Conservation (phyloP, 2,329 filamentous ascomycete genomes). For the Colletotrichum chrysophilum region DNA sequence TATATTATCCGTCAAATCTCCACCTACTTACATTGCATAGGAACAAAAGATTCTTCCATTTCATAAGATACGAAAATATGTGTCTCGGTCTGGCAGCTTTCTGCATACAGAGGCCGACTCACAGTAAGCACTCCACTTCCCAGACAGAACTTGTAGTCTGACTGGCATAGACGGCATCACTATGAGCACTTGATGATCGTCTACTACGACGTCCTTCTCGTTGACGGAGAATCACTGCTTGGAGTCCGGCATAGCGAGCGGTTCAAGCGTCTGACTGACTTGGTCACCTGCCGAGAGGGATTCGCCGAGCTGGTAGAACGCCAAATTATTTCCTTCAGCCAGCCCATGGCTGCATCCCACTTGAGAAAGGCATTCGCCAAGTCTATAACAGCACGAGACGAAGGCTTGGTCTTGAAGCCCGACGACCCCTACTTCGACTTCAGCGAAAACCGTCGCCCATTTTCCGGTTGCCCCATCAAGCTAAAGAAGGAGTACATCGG, state of each 20-base stretch:
- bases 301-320: constrained; percentile 71
- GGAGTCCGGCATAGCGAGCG: constrained; percentile 61
- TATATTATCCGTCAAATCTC: not conserved
- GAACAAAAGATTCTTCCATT: constrained; percentile 74
- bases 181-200: constrained; percentile 67
- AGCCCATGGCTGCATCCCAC: constrained; percentile 51
- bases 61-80: constrained; percentile 81
- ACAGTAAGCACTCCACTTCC: constrained; percentile 48
- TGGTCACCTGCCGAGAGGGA: constrained; percentile 61
- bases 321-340: constrained; percentile 70
- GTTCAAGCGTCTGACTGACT: constrained; percentile 61
- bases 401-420: constrained; percentile 84
- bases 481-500: constrained; percentile 85
- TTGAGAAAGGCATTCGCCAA: constrained; percentile 71
- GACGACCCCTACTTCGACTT: constrained; percentile 79
- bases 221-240: constrained; percentile 60
- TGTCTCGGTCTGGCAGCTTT: constrained; percentile 73
- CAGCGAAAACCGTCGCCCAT: constrained; percentile 36
- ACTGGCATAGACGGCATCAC: constrained; percentile 45
- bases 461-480: constrained; percentile 71
- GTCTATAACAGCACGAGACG: constrained; percentile 69
- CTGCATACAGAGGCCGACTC: constrained; percentile 74
- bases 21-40: constrained; percentile 32
- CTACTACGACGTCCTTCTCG: constrained; percentile 62
- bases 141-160: not conserved